Base-by-base conservation (phyloP, 345 rosid species). In the Gossypium thurberi region DNA sequence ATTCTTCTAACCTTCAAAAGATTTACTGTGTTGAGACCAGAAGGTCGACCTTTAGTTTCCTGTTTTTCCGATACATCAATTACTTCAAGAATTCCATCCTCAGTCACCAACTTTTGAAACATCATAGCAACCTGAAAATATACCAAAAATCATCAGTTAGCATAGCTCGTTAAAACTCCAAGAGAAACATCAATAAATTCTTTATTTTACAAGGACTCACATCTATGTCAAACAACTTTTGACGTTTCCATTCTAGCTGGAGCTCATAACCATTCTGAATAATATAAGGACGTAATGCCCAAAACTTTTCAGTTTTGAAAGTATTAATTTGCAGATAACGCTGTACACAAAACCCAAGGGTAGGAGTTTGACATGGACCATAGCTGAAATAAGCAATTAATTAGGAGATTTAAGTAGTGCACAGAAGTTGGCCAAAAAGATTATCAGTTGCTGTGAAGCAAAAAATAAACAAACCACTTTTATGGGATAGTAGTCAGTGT, bases 291-390 rank as follows among this genome's bases (percentile, higher is more conserved):
- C 71, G 91, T 78, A 92, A 69, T 26, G 85, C 74, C 98, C 98
- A 94, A 87, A 80, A 94, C 65, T 82, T 88, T 81, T 92, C 98
- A 57, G 97, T 88, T 85, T 88, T 92, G 79, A 90, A 94, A 74
- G 95, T 89, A 56, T 85, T 91, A 78, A 94, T 90, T 80, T 94
- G 97, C 84, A 92, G 80, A 85, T 92, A 86, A 6, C 97, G 90
- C 77, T 90, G 97, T 59, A 94, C 98, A 71, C 98, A 92, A 69
- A 92, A 94, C 76, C 98, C 98, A 73, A 94, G 98, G 13, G 97
- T 94, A 65, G 95, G 98, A 75, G 97, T 92, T 84, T 94, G 98
- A 77, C 97, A 90, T 62, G 98, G 98, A 47, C 98, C 97, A 74
- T 94, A 92, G 43, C 98, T 93, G 94, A 74, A 85, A 88, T 23